phyloP scores from a whole-genome alignment of 805 yeast genomes.

The Pichia kluyveri region DNA sequence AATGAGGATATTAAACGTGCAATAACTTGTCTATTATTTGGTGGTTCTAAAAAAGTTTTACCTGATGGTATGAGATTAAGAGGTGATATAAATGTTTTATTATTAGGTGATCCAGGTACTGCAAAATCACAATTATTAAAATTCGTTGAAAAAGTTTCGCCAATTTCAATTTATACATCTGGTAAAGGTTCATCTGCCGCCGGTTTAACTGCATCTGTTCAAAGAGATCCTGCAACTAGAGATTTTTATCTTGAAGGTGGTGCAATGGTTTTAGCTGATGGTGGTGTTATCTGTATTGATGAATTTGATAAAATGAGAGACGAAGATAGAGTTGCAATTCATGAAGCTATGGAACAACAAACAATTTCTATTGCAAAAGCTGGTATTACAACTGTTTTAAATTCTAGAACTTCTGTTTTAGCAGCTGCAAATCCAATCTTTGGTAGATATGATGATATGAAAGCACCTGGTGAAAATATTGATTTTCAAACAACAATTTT shows the following conservation, averaged over 20 bases:
- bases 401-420: slow-evolving; percentile 90
- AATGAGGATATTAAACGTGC: slow-evolving; percentile 89
- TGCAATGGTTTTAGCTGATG: slow-evolving; percentile 99
- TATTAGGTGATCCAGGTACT: slow-evolving; percentile 98
- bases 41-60: slow-evolving; percentile 84
- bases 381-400: slow-evolving; percentile 93
- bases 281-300: slow-evolving; percentile 98
- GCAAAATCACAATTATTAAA: slow-evolving; percentile 94
- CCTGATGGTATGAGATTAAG: slow-evolving; percentile 96
- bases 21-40: slow-evolving; percentile 83
- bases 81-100: slow-evolving; percentile 91
- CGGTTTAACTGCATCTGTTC: slow-evolving; percentile 97
- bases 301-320: slow-evolving; percentile 99
- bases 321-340: slow-evolving; percentile 97
- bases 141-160: slow-evolving; percentile 90
- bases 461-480: slow-evolving; percentile 95
- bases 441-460: slow-evolving; percentile 93
- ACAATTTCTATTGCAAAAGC: slow-evolving; percentile 98
- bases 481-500: slow-evolving; percentile 95
- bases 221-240: slow-evolving; percentile 77
- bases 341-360: slow-evolving; percentile 99
- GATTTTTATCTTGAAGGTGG: slow-evolving; percentile 98
- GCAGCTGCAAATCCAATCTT: slow-evolving; percentile 98
- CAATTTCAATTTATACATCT: slow-evolving; percentile 91
- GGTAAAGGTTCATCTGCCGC: slow-evolving; percentile 99